phyloP scores from a whole-genome alignment of 768 basidiomycete species.

The Hericium erinaceus region DNA sequence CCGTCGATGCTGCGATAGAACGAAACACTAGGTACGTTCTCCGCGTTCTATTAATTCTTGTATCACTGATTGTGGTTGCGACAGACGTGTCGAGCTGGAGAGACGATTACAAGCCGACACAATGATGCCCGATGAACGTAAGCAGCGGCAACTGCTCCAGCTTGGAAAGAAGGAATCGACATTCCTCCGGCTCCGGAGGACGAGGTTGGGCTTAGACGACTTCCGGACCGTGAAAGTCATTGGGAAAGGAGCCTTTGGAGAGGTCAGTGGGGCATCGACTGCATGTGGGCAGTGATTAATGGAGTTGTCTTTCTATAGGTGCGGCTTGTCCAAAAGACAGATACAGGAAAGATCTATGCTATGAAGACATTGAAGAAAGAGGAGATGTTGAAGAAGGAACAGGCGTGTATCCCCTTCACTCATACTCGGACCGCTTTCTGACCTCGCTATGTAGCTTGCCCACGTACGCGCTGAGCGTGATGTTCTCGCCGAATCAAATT shows the following conservation, averaged over 20 bases:
- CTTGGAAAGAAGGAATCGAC: constrained; percentile 84
- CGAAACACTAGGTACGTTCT: constrained; percentile 72
- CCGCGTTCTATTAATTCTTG: neutral
- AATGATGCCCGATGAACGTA: constrained; percentile 73
- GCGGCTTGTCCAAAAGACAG: constrained; percentile 89
- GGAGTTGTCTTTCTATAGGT: constrained; percentile 37
- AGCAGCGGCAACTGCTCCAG: constrained; percentile 72
- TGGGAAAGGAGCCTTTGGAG: constrained; percentile 97
- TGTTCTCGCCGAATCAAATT: constrained; percentile 91
- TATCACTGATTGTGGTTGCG: constrained; percentile 1
- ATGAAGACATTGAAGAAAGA: constrained; percentile 98
- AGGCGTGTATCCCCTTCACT: constrained; percentile 41
- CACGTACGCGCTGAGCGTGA: constrained; percentile 98
- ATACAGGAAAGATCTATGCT: constrained; percentile 97
- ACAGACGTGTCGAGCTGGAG: constrained; percentile 83
- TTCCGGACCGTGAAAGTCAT: constrained; percentile 98
- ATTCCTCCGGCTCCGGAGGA: constrained; percentile 80
- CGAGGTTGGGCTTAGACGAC: constrained; percentile 83
- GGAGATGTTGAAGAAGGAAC: constrained; percentile 99
- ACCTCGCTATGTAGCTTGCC: constrained; percentile 55
- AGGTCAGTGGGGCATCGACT: constrained; percentile 40
- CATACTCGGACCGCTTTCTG: neutral
- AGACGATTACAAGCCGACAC: constrained; percentile 63
- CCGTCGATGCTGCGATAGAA: constrained; percentile 92
- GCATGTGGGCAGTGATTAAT: too few relatives aligned